phyloP scores from a whole-genome alignment of 805 yeast genomes.

The Saccharomycopsis oosterbeekiorum region DNA sequence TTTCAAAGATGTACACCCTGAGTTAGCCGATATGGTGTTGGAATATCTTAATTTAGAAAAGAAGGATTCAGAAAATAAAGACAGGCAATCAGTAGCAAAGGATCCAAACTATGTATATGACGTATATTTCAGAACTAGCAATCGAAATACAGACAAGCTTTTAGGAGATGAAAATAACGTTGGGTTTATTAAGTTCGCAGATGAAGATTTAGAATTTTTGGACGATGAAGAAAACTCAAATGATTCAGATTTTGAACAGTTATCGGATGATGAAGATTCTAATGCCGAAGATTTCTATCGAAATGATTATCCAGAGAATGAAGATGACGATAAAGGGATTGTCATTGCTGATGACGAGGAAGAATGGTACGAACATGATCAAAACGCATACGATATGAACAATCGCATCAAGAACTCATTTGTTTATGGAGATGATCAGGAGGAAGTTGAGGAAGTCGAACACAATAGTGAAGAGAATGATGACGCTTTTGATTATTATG shows the following conservation, averaged over 20 bases:
- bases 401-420: background rate
- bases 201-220: constrained; percentile 26
- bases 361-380: constrained; percentile 28
- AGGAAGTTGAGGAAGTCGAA: background rate
- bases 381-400: background rate
- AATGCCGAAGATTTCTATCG: constrained; percentile 87
- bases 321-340: constrained; percentile 46
- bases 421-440: constrained; percentile 1
- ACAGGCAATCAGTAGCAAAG: constrained; percentile 18
- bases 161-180: constrained; percentile 39
- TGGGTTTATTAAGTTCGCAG: constrained; percentile 31
- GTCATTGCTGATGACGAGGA: constrained; percentile 28
- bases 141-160: constrained; percentile 26
- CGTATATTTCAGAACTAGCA: constrained; percentile 56
- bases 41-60: constrained; percentile 39
- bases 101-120: constrained; percentile 82
- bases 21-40: constrained; percentile 65
- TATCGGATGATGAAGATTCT: constrained; percentile 72
- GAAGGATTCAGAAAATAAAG: background rate
- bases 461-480: background rate
- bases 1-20: constrained; percentile 40
- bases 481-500: background rate
- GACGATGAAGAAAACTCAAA: constrained; percentile 29
- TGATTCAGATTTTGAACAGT: constrained; percentile 29
- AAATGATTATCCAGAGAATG: constrained; percentile 94